A percentile compares a stretch with the other conserved stretches of the same genome.
Conservation (phyloP, 768 basidiomycete species). For the Amanita exitialis region DNA sequence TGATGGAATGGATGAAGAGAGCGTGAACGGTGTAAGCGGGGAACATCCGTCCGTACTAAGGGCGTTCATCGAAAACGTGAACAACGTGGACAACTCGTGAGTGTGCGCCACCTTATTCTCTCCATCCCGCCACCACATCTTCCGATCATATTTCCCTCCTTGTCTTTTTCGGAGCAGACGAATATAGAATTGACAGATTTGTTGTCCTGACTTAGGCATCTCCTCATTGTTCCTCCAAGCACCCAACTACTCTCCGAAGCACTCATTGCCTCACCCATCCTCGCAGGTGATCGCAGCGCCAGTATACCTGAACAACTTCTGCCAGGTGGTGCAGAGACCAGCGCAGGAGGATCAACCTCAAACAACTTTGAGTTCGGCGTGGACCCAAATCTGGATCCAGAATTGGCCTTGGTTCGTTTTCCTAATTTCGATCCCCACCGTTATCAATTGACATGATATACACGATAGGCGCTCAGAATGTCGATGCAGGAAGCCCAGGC, state of each 20-base stretch:
- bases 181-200: conserved; percentile 4
- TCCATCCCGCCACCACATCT: neutral
- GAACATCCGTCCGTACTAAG: conserved; percentile 60
- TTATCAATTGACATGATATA: neutral
- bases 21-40: conserved; percentile 13
- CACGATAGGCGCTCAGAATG: conserved; percentile 80
- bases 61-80: conserved; percentile 76
- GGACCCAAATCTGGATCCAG: conserved; percentile 61
- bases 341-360: conserved; percentile 29
- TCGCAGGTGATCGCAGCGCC: conserved; percentile 63
- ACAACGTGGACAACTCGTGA: conserved; percentile 80
- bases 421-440: neutral
- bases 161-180: neutral
- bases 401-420: conserved; percentile 83
- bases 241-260: conserved; percentile 75
- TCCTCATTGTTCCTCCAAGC: conserved; percentile 71
- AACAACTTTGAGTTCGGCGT: conserved; percentile 80
- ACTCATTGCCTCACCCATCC: conserved; percentile 70
- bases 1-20: conserved; percentile 60
- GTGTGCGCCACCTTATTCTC: conserved; percentile 17
- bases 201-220: conserved; percentile 43
- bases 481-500: conserved; percentile 94
- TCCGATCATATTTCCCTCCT: neutral
- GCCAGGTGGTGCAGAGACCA: conserved; percentile 31
- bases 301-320: conserved; percentile 59